Conservation (phyloP, 2,329 filamentous ascomycete genomes). For the Sclerotinia trifoliorum region DNA sequence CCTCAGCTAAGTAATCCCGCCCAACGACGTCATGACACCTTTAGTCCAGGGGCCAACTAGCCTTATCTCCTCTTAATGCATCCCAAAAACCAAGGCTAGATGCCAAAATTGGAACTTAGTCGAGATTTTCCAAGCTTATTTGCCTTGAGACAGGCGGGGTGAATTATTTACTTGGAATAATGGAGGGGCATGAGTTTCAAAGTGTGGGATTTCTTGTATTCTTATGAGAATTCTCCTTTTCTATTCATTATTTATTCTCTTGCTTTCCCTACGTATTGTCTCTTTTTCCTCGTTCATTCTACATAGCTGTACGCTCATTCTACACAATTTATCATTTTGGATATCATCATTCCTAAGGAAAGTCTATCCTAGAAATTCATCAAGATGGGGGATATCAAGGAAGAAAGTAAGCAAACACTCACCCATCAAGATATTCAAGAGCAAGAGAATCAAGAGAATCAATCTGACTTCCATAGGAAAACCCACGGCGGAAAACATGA, state of each 20-base stretch:
- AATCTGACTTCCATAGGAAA: slow-evolving; percentile 25
- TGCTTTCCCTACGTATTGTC: background rate
- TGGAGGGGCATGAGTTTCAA: background rate
- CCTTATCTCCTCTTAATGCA: background rate
- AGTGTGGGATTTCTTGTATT: background rate
- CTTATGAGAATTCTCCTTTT: background rate
- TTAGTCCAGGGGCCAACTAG: slow-evolving; percentile 3
- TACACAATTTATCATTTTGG: background rate
- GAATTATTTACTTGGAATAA: slow-evolving; percentile 14
- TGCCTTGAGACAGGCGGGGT: background rate
- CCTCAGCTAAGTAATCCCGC: background rate
- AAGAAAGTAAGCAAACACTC: slow-evolving; percentile 14
- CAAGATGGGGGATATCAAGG: slow-evolving; percentile 17
- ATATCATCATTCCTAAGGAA: background rate
- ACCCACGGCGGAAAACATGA: slow-evolving; percentile 48
- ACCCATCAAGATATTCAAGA: background rate
- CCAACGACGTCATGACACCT: slow-evolving; percentile 4
- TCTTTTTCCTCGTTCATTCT: background rate
- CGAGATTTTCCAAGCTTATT: slow-evolving; percentile 2
- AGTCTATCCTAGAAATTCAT: background rate
- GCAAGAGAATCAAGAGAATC: background rate
- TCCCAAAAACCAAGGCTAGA: background rate
- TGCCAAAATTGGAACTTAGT: background rate
- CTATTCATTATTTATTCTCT: background rate
- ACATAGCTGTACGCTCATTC: background rate